Base-by-base conservation (phyloP, 192 early-diverging fungal species). In the Podochytrium sp. region DNA sequence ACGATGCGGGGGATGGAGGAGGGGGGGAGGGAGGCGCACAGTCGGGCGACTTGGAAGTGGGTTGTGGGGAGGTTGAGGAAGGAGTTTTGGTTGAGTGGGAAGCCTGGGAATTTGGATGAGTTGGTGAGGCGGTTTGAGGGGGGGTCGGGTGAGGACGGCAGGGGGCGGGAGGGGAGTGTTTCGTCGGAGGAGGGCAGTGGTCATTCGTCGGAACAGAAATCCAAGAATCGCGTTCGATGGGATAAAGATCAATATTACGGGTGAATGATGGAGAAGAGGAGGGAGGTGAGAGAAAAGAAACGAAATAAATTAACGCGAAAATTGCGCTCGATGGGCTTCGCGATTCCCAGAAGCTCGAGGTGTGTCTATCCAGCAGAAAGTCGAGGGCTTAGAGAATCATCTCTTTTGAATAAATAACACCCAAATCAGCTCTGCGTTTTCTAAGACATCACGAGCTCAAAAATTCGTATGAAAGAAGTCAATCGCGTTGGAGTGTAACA, bases 71-170 rank as follows among this genome's bases (percentile, higher is more conserved):
- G 37, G 34, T 29, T 69, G 29, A 47, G 66, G 33, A 51, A 56
- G 34, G 66, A 69, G 66, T 69, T 69, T 37, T 69, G 66, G 66
- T 38, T 69, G 66, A 56, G 37, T 41, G n/a, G 40, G 50, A 52
- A 56, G 35, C 66, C 66, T 4, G 38, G 34, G 12, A 32, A 69
- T 35, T 55, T 69, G 34, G 43, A 27, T 10, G 64, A 42, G 20
- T 29, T 25, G 23, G 25, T 30, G 66, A 35, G 35, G 7, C 23
- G 35, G 53, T 49, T 18, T 14, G 6, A 20, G 2, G 42, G 49
- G 27, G 64, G 64, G 47, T 16, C n/a, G 63, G 23, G 23, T 6
- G 47, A 25, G 7, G 16, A 29, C 25, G 16, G 7, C 14, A 30
- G 30, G n/a, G 7, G 23, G 25, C 6, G 41, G 47, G 30, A 47